A percentile compares a stretch with the other conserved stretches of the same genome.
phyloP scores from a whole-genome alignment of 192 early-diverging fungal genomes.

The Endogone sp. region DNA sequence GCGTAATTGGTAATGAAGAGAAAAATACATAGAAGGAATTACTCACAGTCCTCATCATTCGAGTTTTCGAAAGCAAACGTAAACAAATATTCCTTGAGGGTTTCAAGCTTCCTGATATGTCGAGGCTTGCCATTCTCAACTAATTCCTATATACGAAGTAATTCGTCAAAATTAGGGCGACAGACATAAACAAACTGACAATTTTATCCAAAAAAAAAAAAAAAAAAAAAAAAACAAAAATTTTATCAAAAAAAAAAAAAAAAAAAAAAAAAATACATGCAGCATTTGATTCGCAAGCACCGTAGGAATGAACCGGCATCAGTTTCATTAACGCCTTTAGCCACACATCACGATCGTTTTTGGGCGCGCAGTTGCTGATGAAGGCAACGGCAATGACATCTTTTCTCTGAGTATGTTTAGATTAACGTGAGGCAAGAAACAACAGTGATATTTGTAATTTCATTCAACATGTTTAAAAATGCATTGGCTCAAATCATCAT shows the following conservation, averaged over 20 bases:
- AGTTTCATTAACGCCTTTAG: not conserved
- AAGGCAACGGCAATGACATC: not conserved
- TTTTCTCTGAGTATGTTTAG: not conserved
- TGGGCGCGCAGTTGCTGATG: constrained; percentile 1
- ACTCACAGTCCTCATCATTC: not conserved
- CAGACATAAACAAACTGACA: too few species aligned
- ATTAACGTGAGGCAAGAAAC: not conserved
- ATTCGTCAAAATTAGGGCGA: too few species aligned
- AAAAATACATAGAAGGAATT: too few species aligned
- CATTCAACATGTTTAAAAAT: too few species aligned
- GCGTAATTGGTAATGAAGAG: too few species aligned
- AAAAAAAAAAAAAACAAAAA: not conserved
- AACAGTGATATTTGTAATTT: not conserved
- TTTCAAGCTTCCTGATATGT: not conserved
- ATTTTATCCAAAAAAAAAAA: too few species aligned
- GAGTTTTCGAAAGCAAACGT: constrained; percentile 2
- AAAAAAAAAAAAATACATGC: not conserved
- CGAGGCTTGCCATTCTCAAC: too few species aligned
- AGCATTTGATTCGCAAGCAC: not conserved
- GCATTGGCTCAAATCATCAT: not conserved
- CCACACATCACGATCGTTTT: not conserved
- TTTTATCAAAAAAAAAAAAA: too few species aligned
- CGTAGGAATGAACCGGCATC: not conserved
- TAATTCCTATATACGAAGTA: too few species aligned
- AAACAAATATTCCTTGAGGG: not conserved